Evolutionary conservation across 768 basidiomycete species (phyloP), one percentile per base, ranked within the genome.

Genomic region (Leucocoprinus leucothites): DNA sequence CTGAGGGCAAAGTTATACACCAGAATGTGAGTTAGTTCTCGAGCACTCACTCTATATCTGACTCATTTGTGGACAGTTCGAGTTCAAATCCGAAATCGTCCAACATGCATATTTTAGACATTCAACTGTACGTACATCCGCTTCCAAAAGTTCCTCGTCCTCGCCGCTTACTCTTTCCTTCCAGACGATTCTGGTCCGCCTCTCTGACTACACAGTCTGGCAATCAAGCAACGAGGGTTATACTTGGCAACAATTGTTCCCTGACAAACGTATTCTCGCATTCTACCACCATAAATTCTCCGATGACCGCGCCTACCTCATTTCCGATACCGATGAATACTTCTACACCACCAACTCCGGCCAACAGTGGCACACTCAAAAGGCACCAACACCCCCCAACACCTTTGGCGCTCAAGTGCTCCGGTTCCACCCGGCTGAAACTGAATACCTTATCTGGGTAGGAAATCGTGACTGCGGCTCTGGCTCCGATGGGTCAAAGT

Each of bases 151-250:
- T 34, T 13, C 19, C 22, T 13, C n/a, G 21, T 11, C 36, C 9
- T 13, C 1, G 9, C 31, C 2, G 14, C 0, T 24, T 48, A 7
- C 36, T 51, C 38, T 35, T 46, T 14, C 16, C 28, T 11, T 46
- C 18, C 62, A 91, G 82, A 94, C 94, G 0, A 81, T 98, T 53
- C 81, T 99, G 28, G 84, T 91, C 38, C 86, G 91, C 5, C 79
- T 97, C 2, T 66, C 68, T 1, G 94, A 98, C 64, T 69, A 83
- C 58, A 78, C 82, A 0, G 77, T 98, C 51, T 98, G 93, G 93
- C 94, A 98, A 73, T 97, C 94, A 1, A 84, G 83, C 63, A 98
- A 94, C 65, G 95, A 99, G 69, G 97, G 96, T 1, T 94, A 92
- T 69, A 85, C 85, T 0, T 99, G 96, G 95, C 77, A 78, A 41